These are phyloP conservation scores for Serendipita sp. DNA, from an alignment of 768 basidiomycete genomes.

Conservation along the genomic window DNA sequence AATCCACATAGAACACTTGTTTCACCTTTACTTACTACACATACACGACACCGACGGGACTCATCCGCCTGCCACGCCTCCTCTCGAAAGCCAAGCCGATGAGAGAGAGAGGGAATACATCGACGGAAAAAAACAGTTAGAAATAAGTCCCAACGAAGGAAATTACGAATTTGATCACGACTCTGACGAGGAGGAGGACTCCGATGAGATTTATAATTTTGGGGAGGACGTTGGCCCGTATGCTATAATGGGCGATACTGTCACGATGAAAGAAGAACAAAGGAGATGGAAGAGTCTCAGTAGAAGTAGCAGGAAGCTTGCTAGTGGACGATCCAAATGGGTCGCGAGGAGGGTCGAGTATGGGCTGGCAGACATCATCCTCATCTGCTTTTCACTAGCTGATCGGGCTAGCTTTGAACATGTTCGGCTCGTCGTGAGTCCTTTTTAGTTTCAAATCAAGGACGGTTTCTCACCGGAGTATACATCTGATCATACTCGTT, in stretches of 20 bases:
- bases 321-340: neutral
- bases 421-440: conserved; percentile 18
- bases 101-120: neutral
- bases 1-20: neutral
- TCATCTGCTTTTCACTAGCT: conserved; percentile 24
- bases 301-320: neutral
- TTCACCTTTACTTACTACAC: neutral
- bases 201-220: neutral
- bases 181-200: neutral
- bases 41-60: neutral
- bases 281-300: too few relatives aligned
- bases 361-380: conserved; percentile 19
- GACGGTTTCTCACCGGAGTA: neutral
- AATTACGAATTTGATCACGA: neutral
- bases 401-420: conserved; percentile 22
- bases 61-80: neutral
- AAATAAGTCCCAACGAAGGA: neutral
- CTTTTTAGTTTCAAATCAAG: neutral
- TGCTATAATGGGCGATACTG: too few relatives aligned
- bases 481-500: neutral
- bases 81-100: neutral
- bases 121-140: neutral
- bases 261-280: too few relatives aligned
- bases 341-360: neutral
- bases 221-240: neutral